These are phyloP conservation scores for Geotrichum australiense DNA, from an alignment of 1,139 yeast species.

Conservation along the genomic window DNA sequence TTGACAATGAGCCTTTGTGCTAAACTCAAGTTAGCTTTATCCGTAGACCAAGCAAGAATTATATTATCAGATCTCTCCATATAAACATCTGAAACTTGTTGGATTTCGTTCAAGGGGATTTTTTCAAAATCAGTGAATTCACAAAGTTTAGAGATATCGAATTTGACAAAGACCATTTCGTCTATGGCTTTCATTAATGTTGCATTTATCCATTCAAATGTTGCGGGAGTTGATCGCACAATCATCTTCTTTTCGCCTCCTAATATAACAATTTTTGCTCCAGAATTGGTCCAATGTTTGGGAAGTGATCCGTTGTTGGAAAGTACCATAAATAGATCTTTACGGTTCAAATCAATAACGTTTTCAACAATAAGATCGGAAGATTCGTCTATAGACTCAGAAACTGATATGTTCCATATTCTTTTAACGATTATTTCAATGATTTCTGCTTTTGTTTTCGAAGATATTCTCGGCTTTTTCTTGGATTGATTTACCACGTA, in stretches of 20 bases:
- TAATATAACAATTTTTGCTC: conserved; percentile 45
- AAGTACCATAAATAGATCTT: conserved; percentile 46
- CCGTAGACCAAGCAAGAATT: conserved; percentile 25
- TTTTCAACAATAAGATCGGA: conserved; percentile 40
- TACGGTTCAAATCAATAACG: conserved; percentile 36
- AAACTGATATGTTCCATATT: conserved; percentile 39
- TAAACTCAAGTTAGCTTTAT: conserved; percentile 20
- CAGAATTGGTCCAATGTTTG: conserved; percentile 47
- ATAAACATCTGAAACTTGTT: conserved; percentile 30
- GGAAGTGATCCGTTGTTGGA: conserved; percentile 44
- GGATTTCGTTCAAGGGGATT: conserved; percentile 26
- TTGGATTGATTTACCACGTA: conserved; percentile 19
- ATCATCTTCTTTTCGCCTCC: conserved; percentile 35
- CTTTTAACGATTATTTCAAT: conserved; percentile 33
- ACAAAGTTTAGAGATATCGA: conserved; percentile 24
- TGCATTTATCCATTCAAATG: conserved; percentile 34
- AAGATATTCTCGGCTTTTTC: conserved; percentile 11
- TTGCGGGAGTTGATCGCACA: conserved; percentile 34
- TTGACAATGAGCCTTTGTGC: conserved; percentile 28
- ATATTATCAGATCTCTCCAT: conserved; percentile 23
- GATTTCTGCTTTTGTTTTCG: conserved; percentile 20
- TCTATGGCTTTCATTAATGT: conserved; percentile 27
- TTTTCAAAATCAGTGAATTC: conserved; percentile 19
- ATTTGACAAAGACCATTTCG: conserved; percentile 19
- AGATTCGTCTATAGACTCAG: conserved; percentile 33